phyloP scores from a whole-genome alignment of 108 stramenopile species.

The Bacterosira constricta region DNA sequence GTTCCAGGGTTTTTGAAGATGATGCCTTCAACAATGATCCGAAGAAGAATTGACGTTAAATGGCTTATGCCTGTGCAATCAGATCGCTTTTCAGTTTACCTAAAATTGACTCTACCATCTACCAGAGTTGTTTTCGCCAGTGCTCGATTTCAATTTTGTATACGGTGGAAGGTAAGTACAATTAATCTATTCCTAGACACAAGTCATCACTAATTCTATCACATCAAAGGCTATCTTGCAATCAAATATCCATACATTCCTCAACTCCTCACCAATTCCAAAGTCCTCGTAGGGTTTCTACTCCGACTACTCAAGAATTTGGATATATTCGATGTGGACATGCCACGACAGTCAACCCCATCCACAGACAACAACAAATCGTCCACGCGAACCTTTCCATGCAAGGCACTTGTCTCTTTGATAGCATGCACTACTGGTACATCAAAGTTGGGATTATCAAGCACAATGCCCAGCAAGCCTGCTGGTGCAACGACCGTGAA shows the following conservation, averaged over 20 bases:
- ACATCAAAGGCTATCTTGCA: too few relatives aligned
- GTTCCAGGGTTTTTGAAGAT: too few relatives aligned
- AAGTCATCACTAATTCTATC: too few relatives aligned
- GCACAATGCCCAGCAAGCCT: constrained; percentile 88
- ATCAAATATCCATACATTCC: neutral
- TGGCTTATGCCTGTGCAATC: too few relatives aligned
- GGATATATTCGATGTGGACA: constrained; percentile 79
- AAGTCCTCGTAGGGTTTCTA: constrained; percentile 38
- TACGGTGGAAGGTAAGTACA: too few relatives aligned
- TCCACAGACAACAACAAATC: constrained; percentile 84
- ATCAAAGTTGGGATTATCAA: constrained; percentile 80
- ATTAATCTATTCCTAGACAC: too few relatives aligned
- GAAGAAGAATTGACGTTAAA: too few relatives aligned
- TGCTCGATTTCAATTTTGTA: too few relatives aligned
- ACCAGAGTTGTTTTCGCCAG: too few relatives aligned
- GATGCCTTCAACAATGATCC: too few relatives aligned
- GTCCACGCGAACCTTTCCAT: constrained; percentile 68
- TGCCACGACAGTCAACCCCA: constrained; percentile 78
- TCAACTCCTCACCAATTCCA: constrained; percentile 35
- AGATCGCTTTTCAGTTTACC: too few relatives aligned
- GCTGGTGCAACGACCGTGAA: constrained; percentile 44
- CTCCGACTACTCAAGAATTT: constrained; percentile 63
- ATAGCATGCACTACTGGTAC: constrained; percentile 85
- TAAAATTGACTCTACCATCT: too few relatives aligned
- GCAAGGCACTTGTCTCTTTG: constrained; percentile 76